Evolutionary conservation across 257 asterid genomes (phyloP).

Genomic region (Anisodus tanguticus): DNA sequence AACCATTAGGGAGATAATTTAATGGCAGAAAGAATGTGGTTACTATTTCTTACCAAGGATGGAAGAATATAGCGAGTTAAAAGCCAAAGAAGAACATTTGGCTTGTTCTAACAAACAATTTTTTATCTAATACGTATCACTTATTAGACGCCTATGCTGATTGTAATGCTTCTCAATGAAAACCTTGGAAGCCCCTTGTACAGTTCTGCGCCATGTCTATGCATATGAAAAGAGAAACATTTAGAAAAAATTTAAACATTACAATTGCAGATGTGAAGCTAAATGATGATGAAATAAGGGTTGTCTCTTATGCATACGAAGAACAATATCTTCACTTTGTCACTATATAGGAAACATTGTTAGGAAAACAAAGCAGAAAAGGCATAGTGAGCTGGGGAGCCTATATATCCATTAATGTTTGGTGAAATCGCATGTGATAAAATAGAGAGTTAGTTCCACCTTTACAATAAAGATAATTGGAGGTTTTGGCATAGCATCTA

Average conservation of each 20-base stretch:
- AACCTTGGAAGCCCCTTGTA: conserved; percentile 81
- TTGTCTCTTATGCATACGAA: neutral
- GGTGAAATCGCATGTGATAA: too few species aligned
- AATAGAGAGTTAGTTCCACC: too few species aligned
- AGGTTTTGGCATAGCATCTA: too few species aligned
- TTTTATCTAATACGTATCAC: conserved; percentile 49
- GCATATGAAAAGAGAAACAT: neutral
- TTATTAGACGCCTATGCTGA: conserved; percentile 69
- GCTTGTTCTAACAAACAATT: neutral
- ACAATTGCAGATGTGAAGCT: neutral
- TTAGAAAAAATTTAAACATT: neutral
- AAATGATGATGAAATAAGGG: too few species aligned
- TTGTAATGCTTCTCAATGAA: conserved; percentile 85
- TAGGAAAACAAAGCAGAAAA: too few species aligned
- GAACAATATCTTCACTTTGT: neutral
- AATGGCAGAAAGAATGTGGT: neutral
- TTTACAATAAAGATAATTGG: too few species aligned
- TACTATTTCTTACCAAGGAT: conserved; percentile 11
- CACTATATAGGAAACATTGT: too few species aligned
- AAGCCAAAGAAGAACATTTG: neutral
- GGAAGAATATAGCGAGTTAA: neutral
- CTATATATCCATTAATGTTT: too few species aligned
- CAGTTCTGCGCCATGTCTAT: conserved; percentile 81
- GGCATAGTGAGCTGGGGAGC: too few species aligned
- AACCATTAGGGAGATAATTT: neutral